Evolutionary conservation across 495 filamentous ascomycete genomes (phyloP).

Genomic region (Melanomma pulvis-pyrius): DNA sequence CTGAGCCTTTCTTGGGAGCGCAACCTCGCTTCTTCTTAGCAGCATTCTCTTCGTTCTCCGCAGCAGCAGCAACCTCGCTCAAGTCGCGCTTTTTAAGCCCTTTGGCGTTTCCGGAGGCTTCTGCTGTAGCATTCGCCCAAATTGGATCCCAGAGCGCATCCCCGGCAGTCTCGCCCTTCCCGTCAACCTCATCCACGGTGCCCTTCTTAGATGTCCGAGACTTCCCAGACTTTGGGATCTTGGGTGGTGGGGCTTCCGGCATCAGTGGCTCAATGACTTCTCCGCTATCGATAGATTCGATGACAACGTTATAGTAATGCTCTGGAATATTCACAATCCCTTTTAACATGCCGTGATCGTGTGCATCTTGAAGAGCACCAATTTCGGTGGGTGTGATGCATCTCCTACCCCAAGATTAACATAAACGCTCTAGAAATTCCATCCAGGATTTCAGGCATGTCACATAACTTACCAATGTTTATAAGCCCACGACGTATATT

Average conservation of each 20-base stretch:
- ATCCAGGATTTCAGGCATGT: neutral
- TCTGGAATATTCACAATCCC: conserved; percentile 4
- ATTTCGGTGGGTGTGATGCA: conserved; percentile 3
- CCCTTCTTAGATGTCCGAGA: neutral
- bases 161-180: too few relatives aligned
- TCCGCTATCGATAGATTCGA: conserved; percentile 1
- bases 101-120: neutral
- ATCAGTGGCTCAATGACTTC: conserved; percentile 3
- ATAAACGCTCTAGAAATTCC: neutral
- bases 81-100: neutral
- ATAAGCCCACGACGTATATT: conserved; percentile 5
- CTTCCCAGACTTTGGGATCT: conserved; percentile 1
- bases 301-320: neutral
- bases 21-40: conserved; percentile 16
- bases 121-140: neutral
- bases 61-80: neutral
- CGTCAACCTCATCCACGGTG: conserved; percentile 5
- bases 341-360: neutral
- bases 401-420: too few relatives aligned
- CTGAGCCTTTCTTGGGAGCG: conserved; percentile 6
- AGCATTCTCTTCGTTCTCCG: neutral
- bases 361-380: too few relatives aligned
- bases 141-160: too few relatives aligned
- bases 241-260: neutral
- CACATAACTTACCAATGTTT: conserved; percentile 31